A percentile compares a stretch with the other conserved stretches of the same genome.
Evolutionary conservation across 495 filamentous ascomycete species (phyloP).

Genomic region (Xylaria grammica): DNA sequence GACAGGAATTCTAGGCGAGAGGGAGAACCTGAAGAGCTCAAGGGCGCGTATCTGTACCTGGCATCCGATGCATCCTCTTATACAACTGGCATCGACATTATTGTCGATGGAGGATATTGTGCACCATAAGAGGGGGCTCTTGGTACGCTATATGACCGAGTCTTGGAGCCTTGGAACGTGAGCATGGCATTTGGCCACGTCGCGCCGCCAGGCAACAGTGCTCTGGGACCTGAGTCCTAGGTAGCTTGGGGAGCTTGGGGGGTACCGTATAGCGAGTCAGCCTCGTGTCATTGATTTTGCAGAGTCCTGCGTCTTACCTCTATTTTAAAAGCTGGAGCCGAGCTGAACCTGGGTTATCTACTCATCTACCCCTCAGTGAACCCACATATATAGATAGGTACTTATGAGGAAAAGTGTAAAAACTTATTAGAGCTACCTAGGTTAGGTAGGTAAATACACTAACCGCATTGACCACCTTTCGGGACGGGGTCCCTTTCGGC

Average conservation of each 20-base stretch:
- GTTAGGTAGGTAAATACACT: too few species aligned
- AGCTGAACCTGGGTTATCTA: too few species aligned
- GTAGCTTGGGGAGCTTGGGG: too few species aligned
- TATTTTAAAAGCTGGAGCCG: too few species aligned
- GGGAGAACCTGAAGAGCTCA: conserved; percentile 76
- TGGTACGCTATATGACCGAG: neutral
- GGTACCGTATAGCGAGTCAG: too few species aligned
- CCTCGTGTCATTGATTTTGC: neutral
- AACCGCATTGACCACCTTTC: too few species aligned
- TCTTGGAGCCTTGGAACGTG: too few species aligned
- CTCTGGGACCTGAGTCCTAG: too few species aligned
- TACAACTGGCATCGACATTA: conserved; percentile 79
- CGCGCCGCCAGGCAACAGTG: neutral
- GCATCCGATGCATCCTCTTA: conserved; percentile 84
- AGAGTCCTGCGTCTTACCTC: too few species aligned
- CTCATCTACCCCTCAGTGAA: neutral
- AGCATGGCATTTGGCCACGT: neutral
- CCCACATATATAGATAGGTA: neutral
- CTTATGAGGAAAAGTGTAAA: neutral
- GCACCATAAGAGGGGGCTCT: conserved; percentile 35
- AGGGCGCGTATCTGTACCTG: conserved; percentile 88
- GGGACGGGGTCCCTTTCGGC: too few species aligned
- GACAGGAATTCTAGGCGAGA: conserved; percentile 57
- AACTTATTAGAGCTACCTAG: too few species aligned
- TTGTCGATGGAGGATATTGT: conserved; percentile 72